Conservation (phyloP, 1,139 yeast genomes). For the Insectozyma bohioensis region DNA sequence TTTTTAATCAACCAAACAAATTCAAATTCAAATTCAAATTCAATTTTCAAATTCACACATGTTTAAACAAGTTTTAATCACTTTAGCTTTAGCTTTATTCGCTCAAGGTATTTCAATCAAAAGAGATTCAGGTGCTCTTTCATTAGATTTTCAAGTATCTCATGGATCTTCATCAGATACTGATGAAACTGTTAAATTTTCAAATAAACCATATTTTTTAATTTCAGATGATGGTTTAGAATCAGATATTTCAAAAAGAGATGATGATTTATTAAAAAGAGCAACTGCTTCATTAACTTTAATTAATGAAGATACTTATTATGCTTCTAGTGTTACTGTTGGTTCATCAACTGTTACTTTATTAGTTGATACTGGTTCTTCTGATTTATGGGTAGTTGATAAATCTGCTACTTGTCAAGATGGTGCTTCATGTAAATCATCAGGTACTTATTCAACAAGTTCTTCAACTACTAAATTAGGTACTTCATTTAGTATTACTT, state of each 20-base stretch:
- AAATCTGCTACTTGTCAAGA: constrained; percentile 18
- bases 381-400: constrained; percentile 35
- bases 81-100: constrained; percentile 13
- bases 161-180: constrained; percentile 1
- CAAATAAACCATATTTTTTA: constrained; percentile 6
- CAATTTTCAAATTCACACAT: constrained; percentile 11
- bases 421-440: constrained; percentile 2
- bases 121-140: constrained; percentile 10
- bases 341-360: constrained; percentile 14
- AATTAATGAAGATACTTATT: constrained; percentile 8
- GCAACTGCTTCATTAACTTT: constrained; percentile 4
- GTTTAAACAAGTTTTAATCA: constrained; percentile 9
- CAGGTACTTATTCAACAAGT: constrained; percentile 7
- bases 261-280: constrained; percentile 4
- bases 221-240: constrained; percentile 1
- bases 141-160: constrained; percentile 8
- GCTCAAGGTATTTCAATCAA: constrained; percentile 12
- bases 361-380: constrained; percentile 27
- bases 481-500: constrained; percentile 12
- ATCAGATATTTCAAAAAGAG: constrained; percentile 5
- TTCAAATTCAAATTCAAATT: no score
- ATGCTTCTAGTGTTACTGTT: constrained; percentile 8
- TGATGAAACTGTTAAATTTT: neutral
- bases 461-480: constrained; percentile 10
- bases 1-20: no score